phyloP scores from a whole-genome alignment of 2,329 filamentous ascomycete genomes.

The Exophiala phaeomuriformis region DNA sequence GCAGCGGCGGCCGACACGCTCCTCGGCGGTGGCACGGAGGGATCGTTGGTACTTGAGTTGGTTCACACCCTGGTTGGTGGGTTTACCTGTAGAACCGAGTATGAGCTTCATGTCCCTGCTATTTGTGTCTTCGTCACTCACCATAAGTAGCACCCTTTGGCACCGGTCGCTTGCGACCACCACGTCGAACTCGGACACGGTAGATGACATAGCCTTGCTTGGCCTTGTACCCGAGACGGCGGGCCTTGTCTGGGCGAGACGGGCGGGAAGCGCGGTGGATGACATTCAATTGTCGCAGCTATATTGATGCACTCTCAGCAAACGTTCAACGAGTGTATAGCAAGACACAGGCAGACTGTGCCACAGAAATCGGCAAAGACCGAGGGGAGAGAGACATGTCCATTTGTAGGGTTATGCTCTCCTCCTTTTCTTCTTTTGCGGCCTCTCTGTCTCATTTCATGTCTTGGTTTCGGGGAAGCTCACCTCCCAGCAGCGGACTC shows the following conservation, averaged over 20 bases:
- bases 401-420: no score
- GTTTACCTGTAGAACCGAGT: constrained; percentile 67
- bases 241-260: constrained; percentile 98
- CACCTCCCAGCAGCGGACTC: constrained; percentile 99
- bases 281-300: constrained; percentile 99
- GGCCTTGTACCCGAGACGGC: constrained; percentile 99
- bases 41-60: constrained; percentile 99
- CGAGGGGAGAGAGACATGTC: constrained; percentile 8
- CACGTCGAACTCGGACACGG: constrained; percentile 94
- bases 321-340: constrained; percentile 99
- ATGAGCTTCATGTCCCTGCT: not conserved
- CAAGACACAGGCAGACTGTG: constrained; percentile 47
- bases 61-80: constrained; percentile 99
- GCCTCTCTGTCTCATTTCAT: constrained; percentile 3
- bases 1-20: constrained; percentile 98
- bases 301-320: constrained; percentile 99
- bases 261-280: constrained; percentile 98
- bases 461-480: constrained; percentile 34
- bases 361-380: constrained; percentile 34
- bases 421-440: not conserved
- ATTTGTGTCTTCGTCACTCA: constrained; percentile 43
- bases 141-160: constrained; percentile 98
- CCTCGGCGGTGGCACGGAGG: constrained; percentile 93
- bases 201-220: constrained; percentile 99
- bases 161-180: constrained; percentile 95